Conservation (phyloP, 768 basidiomycete genomes). For the Rhodotorula paludigena region DNA sequence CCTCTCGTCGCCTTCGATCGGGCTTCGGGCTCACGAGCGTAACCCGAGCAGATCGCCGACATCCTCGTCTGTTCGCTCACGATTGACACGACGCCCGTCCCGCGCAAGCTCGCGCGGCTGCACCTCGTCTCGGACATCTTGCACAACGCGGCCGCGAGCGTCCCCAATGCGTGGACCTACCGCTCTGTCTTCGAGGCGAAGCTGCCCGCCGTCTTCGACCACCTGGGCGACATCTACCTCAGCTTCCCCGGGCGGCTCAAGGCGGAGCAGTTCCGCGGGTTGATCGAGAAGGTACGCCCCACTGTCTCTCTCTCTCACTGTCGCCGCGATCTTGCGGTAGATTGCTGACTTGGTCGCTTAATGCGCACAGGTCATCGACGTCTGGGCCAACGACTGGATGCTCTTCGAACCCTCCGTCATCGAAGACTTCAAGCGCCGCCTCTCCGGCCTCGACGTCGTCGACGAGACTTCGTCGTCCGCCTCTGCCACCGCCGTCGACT, state of each 20-base stretch:
- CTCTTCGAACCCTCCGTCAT: conserved; percentile 78
- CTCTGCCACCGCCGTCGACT: neutral
- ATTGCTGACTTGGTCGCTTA: neutral
- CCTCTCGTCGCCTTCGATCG: too few relatives aligned
- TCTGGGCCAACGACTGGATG: conserved; percentile 94
- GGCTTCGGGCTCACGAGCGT: too few relatives aligned
- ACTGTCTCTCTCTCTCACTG: neutral
- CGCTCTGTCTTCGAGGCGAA: conserved; percentile 87
- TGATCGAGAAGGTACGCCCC: conserved; percentile 56
- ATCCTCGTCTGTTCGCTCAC: conserved; percentile 82
- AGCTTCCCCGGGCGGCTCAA: conserved; percentile 95
- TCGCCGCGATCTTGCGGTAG: too few relatives aligned
- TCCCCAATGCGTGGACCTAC: conserved; percentile 97
- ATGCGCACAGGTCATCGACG: conserved; percentile 64
- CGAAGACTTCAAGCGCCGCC: conserved; percentile 49
- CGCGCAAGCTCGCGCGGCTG: conserved; percentile 88
- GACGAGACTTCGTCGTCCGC: neutral
- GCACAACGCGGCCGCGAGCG: conserved; percentile 82
- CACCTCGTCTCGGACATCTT: conserved; percentile 96
- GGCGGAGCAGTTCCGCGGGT: conserved; percentile 90
- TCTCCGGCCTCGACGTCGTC: conserved; percentile 28
- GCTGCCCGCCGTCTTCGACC: conserved; percentile 91
- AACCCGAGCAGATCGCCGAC: conserved; percentile 66
- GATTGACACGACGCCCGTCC: conserved; percentile 90
- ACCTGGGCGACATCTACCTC: conserved; percentile 86